A percentile compares a stretch with the other conserved stretches of the same genome.
Conservation (phyloP, 2,329 filamentous ascomycete genomes). For the Aspergillus pseudonomiae region DNA sequence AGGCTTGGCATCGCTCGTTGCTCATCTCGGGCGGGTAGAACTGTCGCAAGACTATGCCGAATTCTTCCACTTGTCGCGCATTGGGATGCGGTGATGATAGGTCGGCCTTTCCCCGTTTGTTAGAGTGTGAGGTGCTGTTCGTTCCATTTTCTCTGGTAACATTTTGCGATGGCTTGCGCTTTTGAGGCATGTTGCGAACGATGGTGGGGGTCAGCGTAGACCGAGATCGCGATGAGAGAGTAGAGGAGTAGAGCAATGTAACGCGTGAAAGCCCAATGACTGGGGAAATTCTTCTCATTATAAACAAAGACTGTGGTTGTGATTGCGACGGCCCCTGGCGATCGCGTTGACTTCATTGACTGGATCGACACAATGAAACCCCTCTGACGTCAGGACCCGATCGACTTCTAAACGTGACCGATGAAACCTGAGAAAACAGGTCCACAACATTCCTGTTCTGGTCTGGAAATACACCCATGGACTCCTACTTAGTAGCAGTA, state of each 20-base stretch:
- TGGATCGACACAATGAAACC: neutral
- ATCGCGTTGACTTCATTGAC: neutral
- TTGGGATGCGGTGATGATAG: conserved; percentile 33
- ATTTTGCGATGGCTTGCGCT: conserved; percentile 28
- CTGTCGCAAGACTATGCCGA: conserved; percentile 69
- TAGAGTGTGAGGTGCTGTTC: conserved; percentile 11
- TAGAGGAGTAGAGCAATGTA: neutral
- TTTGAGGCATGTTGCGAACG: conserved; percentile 13
- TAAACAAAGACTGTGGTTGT: neutral
- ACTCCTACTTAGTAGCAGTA: neutral
- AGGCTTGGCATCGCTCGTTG: conserved; percentile 74
- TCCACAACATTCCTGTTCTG: too few relatives aligned
- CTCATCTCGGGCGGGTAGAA: conserved; percentile 88
- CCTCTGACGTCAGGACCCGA: neutral
- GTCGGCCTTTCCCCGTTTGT: conserved; percentile 24
- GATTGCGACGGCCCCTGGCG: neutral
- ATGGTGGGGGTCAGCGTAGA: neutral
- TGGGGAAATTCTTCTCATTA: neutral
- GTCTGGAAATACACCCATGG: too few relatives aligned
- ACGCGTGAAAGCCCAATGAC: neutral
- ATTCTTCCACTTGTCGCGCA: conserved; percentile 47
- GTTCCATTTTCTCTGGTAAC: neutral
- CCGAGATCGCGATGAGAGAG: neutral
- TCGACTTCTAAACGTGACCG: neutral
- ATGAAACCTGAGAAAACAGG: neutral